Base-by-base conservation (phyloP, 495 filamentous ascomycete species). In the Penicillium waksmanii region DNA sequence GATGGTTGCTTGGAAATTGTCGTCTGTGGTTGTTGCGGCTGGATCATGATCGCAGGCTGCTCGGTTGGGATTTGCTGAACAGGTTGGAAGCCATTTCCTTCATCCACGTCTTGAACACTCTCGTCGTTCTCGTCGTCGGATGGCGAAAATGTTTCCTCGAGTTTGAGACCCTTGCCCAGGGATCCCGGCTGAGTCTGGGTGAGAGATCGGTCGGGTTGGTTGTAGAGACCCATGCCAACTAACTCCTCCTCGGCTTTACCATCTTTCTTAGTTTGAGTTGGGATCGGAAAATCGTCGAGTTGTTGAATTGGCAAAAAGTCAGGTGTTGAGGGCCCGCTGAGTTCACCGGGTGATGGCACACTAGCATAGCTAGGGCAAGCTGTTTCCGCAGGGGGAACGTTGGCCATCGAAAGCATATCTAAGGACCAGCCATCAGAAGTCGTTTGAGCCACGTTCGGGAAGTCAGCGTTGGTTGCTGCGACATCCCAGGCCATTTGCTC, bases 141-240 rank as follows among this genome's bases (percentile, higher is more conserved):
- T 12, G 91, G 91, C 34, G 86, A 85, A 81, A 90, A 96, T 5
- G 88, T 88, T 60, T 94, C 91, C 76, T 93, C 91, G 13, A 96
- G 77, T 66, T 93, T 96, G 64, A 93, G 72, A 0, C 90, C 90
- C 66, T 90, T 90, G 43, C 90, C 89, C 12, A 77, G 80, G 1
- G 68, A 48, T 34, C 61, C 66, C 38, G 67, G 66, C 17, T 80
- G 80, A 5, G 81, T 77, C 34, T 80, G 80, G 46, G 80, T 81
- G 8, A 70, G 62, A 56, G 56, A 80, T 52, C 78, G 73, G 36
- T 82, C 84, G 8, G 87, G 87, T 33, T 84, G 73, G 66, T 89
- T 90, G 74, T 96, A 94, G 2, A 96, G 80, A 11, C 91, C 91
- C 86, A 96, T 88, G 19, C 90, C 91, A 19, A 92, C 85, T 2